Percentiles rank a stretch among this genome's conserved stretches.
Evolutionary conservation across 2,329 filamentous ascomycete species (phyloP).

Genomic region (Neophaeococcomyces mojaviensis): DNA sequence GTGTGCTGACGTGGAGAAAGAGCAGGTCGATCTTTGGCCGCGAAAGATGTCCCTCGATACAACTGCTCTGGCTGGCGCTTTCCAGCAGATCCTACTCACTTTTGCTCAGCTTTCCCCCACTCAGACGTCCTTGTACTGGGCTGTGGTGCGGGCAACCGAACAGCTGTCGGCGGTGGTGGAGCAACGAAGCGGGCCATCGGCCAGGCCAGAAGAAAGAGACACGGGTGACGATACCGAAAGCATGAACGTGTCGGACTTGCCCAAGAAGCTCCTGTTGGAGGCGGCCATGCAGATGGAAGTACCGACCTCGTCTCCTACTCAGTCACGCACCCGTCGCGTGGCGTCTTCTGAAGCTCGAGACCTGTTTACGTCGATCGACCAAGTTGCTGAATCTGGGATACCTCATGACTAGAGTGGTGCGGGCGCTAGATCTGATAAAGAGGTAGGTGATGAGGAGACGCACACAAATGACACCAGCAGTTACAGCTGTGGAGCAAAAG

Average conservation of each 20-base stretch:
- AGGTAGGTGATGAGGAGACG: too few relatives aligned
- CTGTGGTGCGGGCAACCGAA: constrained; percentile 4
- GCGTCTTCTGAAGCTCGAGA: too few relatives aligned
- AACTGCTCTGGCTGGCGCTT: constrained; percentile 3
- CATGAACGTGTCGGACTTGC: constrained; percentile 4
- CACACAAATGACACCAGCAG: too few relatives aligned
- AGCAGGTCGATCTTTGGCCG: constrained; percentile 6
- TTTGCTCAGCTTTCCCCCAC: constrained; percentile 5
- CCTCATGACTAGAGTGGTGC: too few relatives aligned
- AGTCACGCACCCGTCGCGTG: too few relatives aligned
- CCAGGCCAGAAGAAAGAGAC: background rate
- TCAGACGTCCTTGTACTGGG: constrained; percentile 4
- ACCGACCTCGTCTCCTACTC: too few relatives aligned
- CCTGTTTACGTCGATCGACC: too few relatives aligned
- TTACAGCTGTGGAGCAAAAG: too few relatives aligned
- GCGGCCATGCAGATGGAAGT: background rate
- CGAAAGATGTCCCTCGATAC: constrained; percentile 4
- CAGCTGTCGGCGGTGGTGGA: constrained; percentile 5
- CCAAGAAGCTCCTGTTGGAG: background rate
- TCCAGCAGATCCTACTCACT: constrained; percentile 6
- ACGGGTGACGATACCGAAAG: constrained; percentile 2
- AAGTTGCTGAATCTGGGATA: too few relatives aligned
- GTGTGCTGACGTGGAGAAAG: constrained; percentile 1
- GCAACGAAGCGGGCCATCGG: constrained; percentile 6
- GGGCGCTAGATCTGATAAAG: too few relatives aligned